Evolutionary conservation across 2,329 filamentous ascomycete species (phyloP), one percentile per base, ranked within the genome.

Genomic region (Claviceps humidiphila): DNA sequence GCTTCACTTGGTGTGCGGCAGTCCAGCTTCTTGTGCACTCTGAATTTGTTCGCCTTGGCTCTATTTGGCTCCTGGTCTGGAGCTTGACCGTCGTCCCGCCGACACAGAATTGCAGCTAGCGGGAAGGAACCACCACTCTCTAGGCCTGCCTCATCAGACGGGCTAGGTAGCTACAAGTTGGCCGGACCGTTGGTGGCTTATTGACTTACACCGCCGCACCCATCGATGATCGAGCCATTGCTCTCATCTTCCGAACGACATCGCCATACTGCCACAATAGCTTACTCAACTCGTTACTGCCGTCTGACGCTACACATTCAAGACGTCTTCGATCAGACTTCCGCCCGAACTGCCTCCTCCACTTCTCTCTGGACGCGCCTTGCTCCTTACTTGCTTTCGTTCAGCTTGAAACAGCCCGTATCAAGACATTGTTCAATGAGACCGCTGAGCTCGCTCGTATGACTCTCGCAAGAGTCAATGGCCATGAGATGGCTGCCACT

Each of bases 401-500:
- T 38, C 30, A n/a, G 49, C 22, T 38, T 22, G 24, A 50, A 50
- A 42, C 40, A n/a, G 44, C 24, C 42, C 13, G 6, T 3, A 5
- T 40, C 30, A 9, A 9, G 13, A 22, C 14, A n/a, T 14, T 20
- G 7, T 14, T 51, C 39, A 16, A 54, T 49, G 49, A 45, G 45
- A 47, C 24, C 34, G 22, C 22, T 42, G 30, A 11, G 26, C 17
- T 26, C 24, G 17, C 39, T 34, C 20, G 48, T 14, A 34, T 50
- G 51, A 55, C 42, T 49, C 49, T 48, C 5, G n/a, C 6, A 42
- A 48, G 53, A 54, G 67, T 71, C 71, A 72, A 80, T 80, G 77
- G 76, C 71, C 67, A 64, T 61, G 72, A 68, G 61, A 82, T 81
- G 78, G 73, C 76, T 60, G 72, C 75, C 56, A 51, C 41, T 51